Evolutionary conservation across 2,329 filamentous ascomycete species (phyloP).

Genomic region (Bipolaris zeicola): DNA sequence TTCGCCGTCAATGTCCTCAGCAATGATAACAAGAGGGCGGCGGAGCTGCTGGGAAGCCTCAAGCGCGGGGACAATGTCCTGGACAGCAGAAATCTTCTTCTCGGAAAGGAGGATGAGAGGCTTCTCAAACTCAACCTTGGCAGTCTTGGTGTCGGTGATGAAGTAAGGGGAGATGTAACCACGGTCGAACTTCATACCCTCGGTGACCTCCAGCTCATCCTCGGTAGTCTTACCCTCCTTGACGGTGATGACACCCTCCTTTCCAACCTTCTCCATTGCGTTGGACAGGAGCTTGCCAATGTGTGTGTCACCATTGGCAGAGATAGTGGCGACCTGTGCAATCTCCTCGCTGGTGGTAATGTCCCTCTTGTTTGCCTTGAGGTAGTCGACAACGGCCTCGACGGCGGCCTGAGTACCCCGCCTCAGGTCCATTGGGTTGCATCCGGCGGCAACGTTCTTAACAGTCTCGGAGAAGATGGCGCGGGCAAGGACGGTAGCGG

Average conservation of each 20-base stretch:
- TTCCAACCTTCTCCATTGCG: slow-evolving; percentile 99
- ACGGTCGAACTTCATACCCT: slow-evolving; percentile 99
- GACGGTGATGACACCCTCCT: slow-evolving; percentile 99
- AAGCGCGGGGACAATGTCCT: slow-evolving; percentile 97
- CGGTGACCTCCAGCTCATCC: slow-evolving; percentile 97
- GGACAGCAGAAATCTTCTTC: slow-evolving; percentile 99
- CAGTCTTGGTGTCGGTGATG: slow-evolving; percentile 98
- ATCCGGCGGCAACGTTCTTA: slow-evolving; percentile 98
- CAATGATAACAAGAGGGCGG: slow-evolving; percentile 96
- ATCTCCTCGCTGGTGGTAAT: slow-evolving; percentile 98
- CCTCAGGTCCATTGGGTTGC: slow-evolving; percentile 99
- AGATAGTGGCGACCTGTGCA: slow-evolving; percentile 97
- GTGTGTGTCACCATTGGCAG: slow-evolving; percentile 93
- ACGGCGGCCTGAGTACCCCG: slow-evolving; percentile 97
- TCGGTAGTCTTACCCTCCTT: slow-evolving; percentile 99
- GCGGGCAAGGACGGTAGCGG: slow-evolving; percentile 93
- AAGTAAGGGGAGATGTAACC: slow-evolving; percentile 99
- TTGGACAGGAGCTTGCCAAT: slow-evolving; percentile 95
- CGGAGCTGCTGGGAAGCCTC: slow-evolving; percentile 96
- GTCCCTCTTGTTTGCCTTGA: slow-evolving; percentile 95
- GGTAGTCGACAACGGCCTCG: slow-evolving; percentile 89
- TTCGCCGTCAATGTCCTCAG: slow-evolving; percentile 98
- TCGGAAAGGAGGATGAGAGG: slow-evolving; percentile 96
- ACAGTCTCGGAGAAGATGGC: slow-evolving; percentile 99
- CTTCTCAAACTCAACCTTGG: slow-evolving; percentile 99